These are phyloP conservation scores for Beauveria rudraprayagi DNA, from an alignment of 2,329 filamentous ascomycete species.

Conservation along the genomic window DNA sequence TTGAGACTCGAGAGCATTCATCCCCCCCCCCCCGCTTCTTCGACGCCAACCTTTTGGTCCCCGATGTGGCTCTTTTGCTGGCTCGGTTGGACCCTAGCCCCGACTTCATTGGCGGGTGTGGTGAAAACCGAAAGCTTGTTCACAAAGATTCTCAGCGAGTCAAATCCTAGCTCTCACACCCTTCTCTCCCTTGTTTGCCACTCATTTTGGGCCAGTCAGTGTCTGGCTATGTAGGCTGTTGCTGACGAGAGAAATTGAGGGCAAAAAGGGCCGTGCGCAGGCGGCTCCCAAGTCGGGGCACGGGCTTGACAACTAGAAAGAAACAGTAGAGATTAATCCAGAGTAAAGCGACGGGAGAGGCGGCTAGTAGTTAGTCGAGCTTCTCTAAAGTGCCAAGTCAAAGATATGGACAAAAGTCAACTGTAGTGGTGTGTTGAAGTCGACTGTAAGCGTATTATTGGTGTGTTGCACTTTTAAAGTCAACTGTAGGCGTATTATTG, in stretches of 20 bases:
- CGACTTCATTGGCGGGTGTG: not conserved
- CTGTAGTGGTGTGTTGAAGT: not conserved
- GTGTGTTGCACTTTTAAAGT: not conserved
- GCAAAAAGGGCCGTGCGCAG: constrained; percentile 6
- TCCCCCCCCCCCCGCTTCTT: not conserved
- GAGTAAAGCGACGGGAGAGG: not conserved
- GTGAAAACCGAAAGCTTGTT: not conserved
- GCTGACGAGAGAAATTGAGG: not conserved
- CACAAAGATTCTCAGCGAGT: not conserved
- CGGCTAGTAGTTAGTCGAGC: not conserved
- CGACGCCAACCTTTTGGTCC: not conserved
- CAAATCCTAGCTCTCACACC: not conserved
- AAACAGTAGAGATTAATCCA: not conserved
- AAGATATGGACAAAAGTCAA: not conserved
- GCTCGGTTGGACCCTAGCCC: not conserved
- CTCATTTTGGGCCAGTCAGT: not conserved
- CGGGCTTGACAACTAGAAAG: not conserved
- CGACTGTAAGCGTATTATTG: not conserved
- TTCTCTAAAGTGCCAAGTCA: not conserved
- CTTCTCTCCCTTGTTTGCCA: not conserved
- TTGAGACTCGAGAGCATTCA: not conserved
- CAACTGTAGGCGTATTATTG: not conserved
- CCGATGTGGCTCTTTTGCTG: not conserved
- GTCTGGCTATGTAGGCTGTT: not conserved
- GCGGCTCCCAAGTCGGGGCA: not conserved